Evolutionary conservation across 2,329 filamentous ascomycete species (phyloP).

Genomic region (Ramularia collo-cygni): DNA sequence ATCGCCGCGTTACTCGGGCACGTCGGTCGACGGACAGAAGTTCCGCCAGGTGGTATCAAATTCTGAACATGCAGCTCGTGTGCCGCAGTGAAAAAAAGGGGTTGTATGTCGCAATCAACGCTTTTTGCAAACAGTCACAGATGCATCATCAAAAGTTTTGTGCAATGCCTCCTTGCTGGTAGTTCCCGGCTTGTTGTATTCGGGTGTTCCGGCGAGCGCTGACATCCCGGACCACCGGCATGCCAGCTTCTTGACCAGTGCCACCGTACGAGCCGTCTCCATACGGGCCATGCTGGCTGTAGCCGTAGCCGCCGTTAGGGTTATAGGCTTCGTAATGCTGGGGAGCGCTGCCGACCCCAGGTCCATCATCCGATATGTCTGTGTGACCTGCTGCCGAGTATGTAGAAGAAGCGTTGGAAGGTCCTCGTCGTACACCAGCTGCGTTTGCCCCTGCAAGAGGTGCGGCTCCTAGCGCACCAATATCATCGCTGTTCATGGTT

Average conservation of each 20-base stretch:
- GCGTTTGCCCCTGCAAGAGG: constrained; percentile 58
- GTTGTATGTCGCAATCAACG: not conserved
- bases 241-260: constrained; percentile 49
- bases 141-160: constrained; percentile 70
- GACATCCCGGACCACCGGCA: constrained; percentile 88
- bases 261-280: constrained; percentile 48
- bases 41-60: too few species aligned
- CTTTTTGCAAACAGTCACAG: constrained; percentile 3
- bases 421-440: constrained; percentile 65
- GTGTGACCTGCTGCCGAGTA: constrained; percentile 81
- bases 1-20: too few species aligned
- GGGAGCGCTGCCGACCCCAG: constrained; percentile 18
- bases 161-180: constrained; percentile 85
- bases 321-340: constrained; percentile 28
- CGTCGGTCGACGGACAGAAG: too few species aligned
- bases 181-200: constrained; percentile 83
- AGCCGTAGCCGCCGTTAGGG: constrained; percentile 39
- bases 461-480: constrained; percentile 67
- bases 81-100: too few species aligned
- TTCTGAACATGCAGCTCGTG: too few species aligned
- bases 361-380: constrained; percentile 47
- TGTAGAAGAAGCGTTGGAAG: constrained; percentile 91
- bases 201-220: constrained; percentile 86
- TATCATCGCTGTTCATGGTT: constrained; percentile 63
- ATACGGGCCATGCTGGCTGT: constrained; percentile 51